Conservation (phyloP, 805 yeast genomes). For the Starmerella stellata region DNA sequence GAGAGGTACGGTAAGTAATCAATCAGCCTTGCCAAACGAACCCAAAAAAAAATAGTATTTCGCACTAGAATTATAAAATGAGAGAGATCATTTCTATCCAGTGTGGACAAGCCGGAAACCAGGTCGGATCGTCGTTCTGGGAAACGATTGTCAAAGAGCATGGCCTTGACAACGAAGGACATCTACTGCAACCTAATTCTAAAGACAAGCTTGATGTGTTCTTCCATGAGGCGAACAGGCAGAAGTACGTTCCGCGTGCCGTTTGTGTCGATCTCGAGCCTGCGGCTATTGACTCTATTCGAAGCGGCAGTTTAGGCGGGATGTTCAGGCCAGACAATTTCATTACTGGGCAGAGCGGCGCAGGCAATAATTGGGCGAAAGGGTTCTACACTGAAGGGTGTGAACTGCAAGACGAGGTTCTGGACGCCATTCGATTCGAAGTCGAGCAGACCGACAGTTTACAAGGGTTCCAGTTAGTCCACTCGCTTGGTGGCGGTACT, state of each 20-base stretch:
- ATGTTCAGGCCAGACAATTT: slow-evolving; percentile 85
- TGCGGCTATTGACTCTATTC: slow-evolving; percentile 76
- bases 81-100: slow-evolving; percentile 30
- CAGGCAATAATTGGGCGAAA: slow-evolving; percentile 95
- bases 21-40: no score
- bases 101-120: slow-evolving; percentile 31
- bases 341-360: slow-evolving; percentile 79
- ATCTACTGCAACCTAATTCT: slow-evolving; percentile 12
- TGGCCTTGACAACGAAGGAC: slow-evolving; percentile 23
- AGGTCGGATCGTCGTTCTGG: slow-evolving; percentile 27
- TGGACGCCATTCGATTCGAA: slow-evolving; percentile 85
- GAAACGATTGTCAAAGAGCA: slow-evolving; percentile 25
- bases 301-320: slow-evolving; percentile 59
- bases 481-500: slow-evolving; percentile 81
- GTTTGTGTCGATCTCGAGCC: slow-evolving; percentile 89
- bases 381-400: slow-evolving; percentile 97
- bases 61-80: no score
- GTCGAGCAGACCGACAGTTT: slow-evolving; percentile 86
- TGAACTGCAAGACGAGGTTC: slow-evolving; percentile 75
- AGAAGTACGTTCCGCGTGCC: slow-evolving; percentile 87
- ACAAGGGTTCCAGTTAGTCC: slow-evolving; percentile 87
- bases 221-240: slow-evolving; percentile 60
- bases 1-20: no score
- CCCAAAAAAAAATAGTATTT: no score
- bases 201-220: slow-evolving; percentile 53